A percentile compares a stretch with the other conserved stretches of the same genome.
Conservation (phyloP, 371 early-diverging fungal genomes). For the Actinomortierella ambigua region DNA sequence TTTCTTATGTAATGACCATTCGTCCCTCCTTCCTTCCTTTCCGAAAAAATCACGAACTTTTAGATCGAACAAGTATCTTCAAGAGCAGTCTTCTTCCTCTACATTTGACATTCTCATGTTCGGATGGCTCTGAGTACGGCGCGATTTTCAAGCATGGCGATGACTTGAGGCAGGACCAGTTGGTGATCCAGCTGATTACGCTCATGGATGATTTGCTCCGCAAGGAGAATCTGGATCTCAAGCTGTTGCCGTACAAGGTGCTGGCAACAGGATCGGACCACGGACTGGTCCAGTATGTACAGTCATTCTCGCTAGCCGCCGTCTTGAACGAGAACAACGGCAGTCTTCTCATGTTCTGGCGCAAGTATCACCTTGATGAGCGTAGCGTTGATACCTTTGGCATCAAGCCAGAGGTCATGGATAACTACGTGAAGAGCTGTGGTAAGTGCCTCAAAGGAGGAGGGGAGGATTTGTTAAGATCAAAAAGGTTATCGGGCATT, state of each 20-base stretch:
- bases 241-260: constrained; percentile 92
- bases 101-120: constrained; percentile 78
- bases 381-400: constrained; percentile 67
- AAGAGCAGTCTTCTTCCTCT: constrained; percentile 91
- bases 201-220: constrained; percentile 93
- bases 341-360: constrained; percentile 81
- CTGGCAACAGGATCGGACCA: constrained; percentile 93
- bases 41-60: too few species aligned
- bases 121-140: constrained; percentile 81
- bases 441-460: too few species aligned
- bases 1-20: too few species aligned
- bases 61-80: constrained; percentile 86
- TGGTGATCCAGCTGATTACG: constrained; percentile 94
- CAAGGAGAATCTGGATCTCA: constrained; percentile 93
- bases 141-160: constrained; percentile 96
- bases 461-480: constrained; percentile 1
- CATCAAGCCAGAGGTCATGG: constrained; percentile 84
- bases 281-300: constrained; percentile 92
- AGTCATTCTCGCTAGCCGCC: constrained; percentile 83
- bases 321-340: constrained; percentile 88
- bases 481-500: not conserved
- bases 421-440: constrained; percentile 93
- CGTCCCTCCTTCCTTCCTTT: too few species aligned
- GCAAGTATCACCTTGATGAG: constrained; percentile 68
- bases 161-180: constrained; percentile 97